Percentiles rank a stretch among this genome's conserved stretches.
Conservation (phyloP, 805 yeast species). For the Yamadazyma ubonensis region DNA sequence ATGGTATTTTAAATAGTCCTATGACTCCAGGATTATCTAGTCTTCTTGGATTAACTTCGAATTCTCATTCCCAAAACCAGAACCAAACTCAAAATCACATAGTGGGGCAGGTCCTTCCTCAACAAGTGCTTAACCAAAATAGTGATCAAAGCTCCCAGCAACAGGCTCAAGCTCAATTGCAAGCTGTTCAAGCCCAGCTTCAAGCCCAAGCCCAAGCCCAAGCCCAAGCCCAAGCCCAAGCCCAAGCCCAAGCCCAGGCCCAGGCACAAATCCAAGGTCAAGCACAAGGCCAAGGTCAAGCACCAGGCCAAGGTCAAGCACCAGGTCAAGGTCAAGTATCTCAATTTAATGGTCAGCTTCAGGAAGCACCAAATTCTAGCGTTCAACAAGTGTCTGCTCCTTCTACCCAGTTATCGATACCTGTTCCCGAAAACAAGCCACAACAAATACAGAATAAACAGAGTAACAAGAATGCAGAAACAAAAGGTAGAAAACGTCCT, state of each 20-base stretch:
- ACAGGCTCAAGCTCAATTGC: conserved; percentile 11
- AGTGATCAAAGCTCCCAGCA: conserved; percentile 3
- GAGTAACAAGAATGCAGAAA: neutral
- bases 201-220: conserved; percentile 10
- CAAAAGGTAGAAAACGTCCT: neutral
- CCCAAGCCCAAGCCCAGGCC: conserved; percentile 9
- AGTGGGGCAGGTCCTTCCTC: neutral
- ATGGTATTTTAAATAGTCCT: conserved; percentile 39
- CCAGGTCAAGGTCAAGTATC: conserved; percentile 12
- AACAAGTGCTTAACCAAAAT: neutral
- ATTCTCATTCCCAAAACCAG: conserved; percentile 7
- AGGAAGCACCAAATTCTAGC: too few relatives aligned
- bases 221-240: conserved; percentile 9
- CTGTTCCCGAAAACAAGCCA: conserved; percentile 1
- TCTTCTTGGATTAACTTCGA: conserved; percentile 31
- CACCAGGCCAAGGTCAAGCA: conserved; percentile 11
- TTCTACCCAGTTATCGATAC: too few relatives aligned
- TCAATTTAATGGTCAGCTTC: conserved; percentile 2
- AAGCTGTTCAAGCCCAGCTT: conserved; percentile 11
- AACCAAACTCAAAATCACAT: conserved; percentile 2
- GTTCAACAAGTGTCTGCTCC: too few relatives aligned
- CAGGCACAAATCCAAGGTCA: too few relatives aligned
- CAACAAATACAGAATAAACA: neutral
- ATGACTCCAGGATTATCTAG: conserved; percentile 50
- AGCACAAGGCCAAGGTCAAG: conserved; percentile 9